Base-by-base conservation (phyloP, 768 basidiomycete genomes). In the Kwoniella heveanensis region DNA sequence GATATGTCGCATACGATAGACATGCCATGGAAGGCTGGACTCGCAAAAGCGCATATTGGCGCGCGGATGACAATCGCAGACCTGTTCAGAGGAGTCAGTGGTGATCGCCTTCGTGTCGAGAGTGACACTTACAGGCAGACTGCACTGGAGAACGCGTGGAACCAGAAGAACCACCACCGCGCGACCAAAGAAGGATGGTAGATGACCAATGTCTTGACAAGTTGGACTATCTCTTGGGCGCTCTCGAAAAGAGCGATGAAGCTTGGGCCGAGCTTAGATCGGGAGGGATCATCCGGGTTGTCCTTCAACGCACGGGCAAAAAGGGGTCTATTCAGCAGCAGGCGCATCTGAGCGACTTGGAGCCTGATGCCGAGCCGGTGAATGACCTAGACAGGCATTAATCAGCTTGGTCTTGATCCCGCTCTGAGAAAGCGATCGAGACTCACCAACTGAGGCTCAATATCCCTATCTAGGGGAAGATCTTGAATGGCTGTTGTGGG, bases 1-100 rank as follows among this genome's bases (percentile, higher is more conserved):
- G 77, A 71, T 7, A 79, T 74, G 49, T 79, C 78, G 52, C 73
- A 75, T n/a, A 76, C 77, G 36, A 74, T 72, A 15, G 70, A 65
- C 50, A 79, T 67, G 27, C 77, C 68, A 50, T 76, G 71, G 29
- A 70, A 76, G 1, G 78, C 72, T 0, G 77, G 78, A 22, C 65
- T 62, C 19, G 77, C 76, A 46, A 79, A 79, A 1, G 77, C 73
- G 12, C 68, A 77, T 1, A 48, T 58, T 0, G 77, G 77, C 1
- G 76, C 76, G 9, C 64, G 68, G 22, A 79, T 79, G 57, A 70
- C 70, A 24, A 77, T 74, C 10, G 77, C 76, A 6, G 76, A 59
- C 9, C 73, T 75, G 60, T 27, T 21, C 17, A 15, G 27, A 44
- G n/a, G 12, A 1, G 53, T 67, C 49, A 69, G 65, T 56, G 2